Evolutionary conservation across 1,139 yeast species (phyloP).

Genomic region (Pichia sp.): DNA sequence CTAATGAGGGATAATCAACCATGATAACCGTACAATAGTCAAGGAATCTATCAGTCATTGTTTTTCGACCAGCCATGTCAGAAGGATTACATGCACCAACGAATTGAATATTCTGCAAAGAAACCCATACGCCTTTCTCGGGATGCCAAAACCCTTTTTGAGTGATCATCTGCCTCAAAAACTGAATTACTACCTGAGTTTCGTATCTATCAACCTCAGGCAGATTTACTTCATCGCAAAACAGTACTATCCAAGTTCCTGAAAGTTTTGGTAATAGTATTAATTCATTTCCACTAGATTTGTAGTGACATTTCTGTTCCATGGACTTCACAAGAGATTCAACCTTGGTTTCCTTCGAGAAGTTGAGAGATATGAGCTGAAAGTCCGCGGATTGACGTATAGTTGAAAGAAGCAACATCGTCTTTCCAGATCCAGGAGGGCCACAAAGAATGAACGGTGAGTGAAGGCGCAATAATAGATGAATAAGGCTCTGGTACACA

Average conservation of each 20-base stretch:
- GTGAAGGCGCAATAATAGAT: slow-evolving; percentile 50
- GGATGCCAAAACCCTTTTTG: slow-evolving; percentile 73
- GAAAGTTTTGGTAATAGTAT: slow-evolving; percentile 51
- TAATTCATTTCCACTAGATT: slow-evolving; percentile 43
- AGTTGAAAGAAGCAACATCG: slow-evolving; percentile 78
- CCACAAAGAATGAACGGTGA: slow-evolving; percentile 75
- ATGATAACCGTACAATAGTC: slow-evolving; percentile 61
- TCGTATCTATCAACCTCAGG: slow-evolving; percentile 73
- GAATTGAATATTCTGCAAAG: slow-evolving; percentile 60
- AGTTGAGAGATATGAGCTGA: slow-evolving; percentile 66
- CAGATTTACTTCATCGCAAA: slow-evolving; percentile 88
- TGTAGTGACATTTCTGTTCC: slow-evolving; percentile 67
- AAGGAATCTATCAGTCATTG: slow-evolving; percentile 55
- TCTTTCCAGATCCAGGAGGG: slow-evolving; percentile 97
- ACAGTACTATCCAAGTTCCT: slow-evolving; percentile 74
- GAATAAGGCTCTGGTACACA: slow-evolving; percentile 57
- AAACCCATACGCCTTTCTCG: slow-evolving; percentile 58
- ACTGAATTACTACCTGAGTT: slow-evolving; percentile 66
- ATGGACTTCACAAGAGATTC: slow-evolving; percentile 53
- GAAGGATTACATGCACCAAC: slow-evolving; percentile 97
- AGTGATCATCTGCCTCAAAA: slow-evolving; percentile 71
- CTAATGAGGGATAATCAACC: slow-evolving; percentile 75
- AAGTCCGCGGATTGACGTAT: slow-evolving; percentile 50
- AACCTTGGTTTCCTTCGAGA: slow-evolving; percentile 77
- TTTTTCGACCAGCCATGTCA: slow-evolving; percentile 66